Evolutionary conservation across 2,329 filamentous ascomycete genomes (phyloP).

Genomic region (Alternaria triticimaculans): DNA sequence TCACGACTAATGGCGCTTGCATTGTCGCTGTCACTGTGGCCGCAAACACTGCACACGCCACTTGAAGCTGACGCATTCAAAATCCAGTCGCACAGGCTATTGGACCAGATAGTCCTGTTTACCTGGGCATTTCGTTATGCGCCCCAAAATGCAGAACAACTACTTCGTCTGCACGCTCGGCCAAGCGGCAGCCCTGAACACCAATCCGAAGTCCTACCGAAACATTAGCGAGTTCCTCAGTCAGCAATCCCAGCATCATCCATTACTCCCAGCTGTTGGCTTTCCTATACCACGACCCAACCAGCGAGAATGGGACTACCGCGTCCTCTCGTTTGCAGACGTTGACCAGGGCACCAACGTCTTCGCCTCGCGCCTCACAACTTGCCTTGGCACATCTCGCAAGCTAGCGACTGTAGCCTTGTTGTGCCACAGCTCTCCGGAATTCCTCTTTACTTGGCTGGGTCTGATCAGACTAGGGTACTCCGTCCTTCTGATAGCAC

Average conservation of each 20-base stretch:
- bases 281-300: conserved; percentile 51
- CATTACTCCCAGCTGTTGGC: conserved; percentile 57
- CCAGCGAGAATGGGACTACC: conserved; percentile 30
- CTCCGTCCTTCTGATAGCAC: conserved; percentile 64
- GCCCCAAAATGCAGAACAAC: conserved; percentile 46
- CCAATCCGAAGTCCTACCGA: conserved; percentile 46
- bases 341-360: conserved; percentile 43
- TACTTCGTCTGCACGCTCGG: conserved; percentile 70
- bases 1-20: conserved; percentile 30
- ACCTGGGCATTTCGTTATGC: background rate
- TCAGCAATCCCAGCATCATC: conserved; percentile 51
- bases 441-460: conserved; percentile 67
- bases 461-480: conserved; percentile 64
- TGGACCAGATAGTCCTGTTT: background rate
- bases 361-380: conserved; percentile 45
- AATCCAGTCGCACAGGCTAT: background rate
- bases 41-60: background rate
- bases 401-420: conserved; percentile 56
- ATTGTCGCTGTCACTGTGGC: background rate
- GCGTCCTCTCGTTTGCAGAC: conserved; percentile 48
- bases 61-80: background rate
- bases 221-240: conserved; percentile 61
- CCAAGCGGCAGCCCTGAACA: conserved; percentile 55
- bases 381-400: conserved; percentile 15
- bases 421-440: conserved; percentile 62